Conservation (phyloP, 306 rosid species). For the Trichosanthes truncata region DNA sequence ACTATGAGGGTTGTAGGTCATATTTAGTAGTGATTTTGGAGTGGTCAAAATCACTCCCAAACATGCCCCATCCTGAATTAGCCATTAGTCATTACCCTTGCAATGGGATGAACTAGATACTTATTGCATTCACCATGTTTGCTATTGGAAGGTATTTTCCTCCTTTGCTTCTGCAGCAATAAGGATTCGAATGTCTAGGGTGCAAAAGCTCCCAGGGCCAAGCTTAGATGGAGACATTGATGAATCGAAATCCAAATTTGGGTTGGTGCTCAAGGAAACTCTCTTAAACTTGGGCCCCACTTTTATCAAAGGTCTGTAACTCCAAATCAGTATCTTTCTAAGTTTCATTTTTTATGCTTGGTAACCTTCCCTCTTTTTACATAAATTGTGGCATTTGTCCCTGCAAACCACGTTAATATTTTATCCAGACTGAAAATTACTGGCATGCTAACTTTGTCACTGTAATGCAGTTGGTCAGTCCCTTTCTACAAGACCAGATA, state of each 20-base stretch:
- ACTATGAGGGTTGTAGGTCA: background rate
- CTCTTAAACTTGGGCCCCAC: slow-evolving; percentile 89
- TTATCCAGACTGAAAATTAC: slow-evolving; percentile 32
- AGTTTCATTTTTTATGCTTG: background rate
- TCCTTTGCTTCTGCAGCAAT: slow-evolving; percentile 70
- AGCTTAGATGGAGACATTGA: slow-evolving; percentile 29
- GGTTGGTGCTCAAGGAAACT: slow-evolving; percentile 71
- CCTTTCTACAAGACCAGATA: slow-evolving; percentile 95
- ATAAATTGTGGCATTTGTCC: background rate
- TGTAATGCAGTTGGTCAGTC: slow-evolving; percentile 97
- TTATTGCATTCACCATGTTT: slow-evolving; percentile 20
- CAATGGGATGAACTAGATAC: slow-evolving; percentile 11
- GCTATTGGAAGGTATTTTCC: slow-evolving; percentile 52
- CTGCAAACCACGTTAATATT: slow-evolving; percentile 13
- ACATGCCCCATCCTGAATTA: background rate
- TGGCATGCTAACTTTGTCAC: slow-evolving; percentile 42
- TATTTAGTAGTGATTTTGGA: too few relatives aligned
- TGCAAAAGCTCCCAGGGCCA: slow-evolving; percentile 31
- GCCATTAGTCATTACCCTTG: background rate
- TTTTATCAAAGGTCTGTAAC: slow-evolving; percentile 75
- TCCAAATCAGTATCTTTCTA: background rate
- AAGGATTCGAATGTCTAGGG: slow-evolving; percentile 51
- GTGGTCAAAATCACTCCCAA: too few relatives aligned
- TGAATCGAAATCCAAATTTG: slow-evolving; percentile 60
- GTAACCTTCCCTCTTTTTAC: background rate